Evolutionary conservation across 805 yeast genomes (phyloP), one percentile per base, ranked within the genome.

Genomic region (Schwanniomyces vanrijiae): DNA sequence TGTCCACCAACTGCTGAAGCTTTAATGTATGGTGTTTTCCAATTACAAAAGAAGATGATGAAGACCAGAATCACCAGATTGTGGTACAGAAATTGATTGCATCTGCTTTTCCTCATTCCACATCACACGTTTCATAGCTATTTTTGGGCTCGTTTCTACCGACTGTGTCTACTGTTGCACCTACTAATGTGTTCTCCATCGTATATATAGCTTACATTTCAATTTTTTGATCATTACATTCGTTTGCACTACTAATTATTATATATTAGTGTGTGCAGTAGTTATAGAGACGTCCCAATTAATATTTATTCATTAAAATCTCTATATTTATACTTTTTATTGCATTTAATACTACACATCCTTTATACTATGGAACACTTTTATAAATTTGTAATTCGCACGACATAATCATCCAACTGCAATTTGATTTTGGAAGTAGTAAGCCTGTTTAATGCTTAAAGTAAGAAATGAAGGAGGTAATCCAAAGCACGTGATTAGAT

Each of bases 1-100:
- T 88, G 96, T 70, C 96, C 96, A 22, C 96, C 96, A 31, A 86
- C 95, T 20, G 80, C 91, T 45, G 96, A 88, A 72, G 96, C 96
- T 2, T 82, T 88, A 68, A 81, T 88, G 90, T 88, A 88, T 65
- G 96, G 96, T 49, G 85, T 88, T 28, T 86, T 88, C 78, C 91
- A 86, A 72, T 76, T 88, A 58, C 96, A 89, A 69, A 86, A 86
- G 82, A 89, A 88, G 78, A 88, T 88, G 90, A 81, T 88, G 80
- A 80, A 80, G 64, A 84, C 86, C 52, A 83, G 85, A 67, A 81
- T 85, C 56, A 86, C 91, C 49, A 78, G 96, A 68, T 78, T 89
- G 78, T 88, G 95, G 96, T 88, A 88, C 76, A 81, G 95, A 72
- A 68, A 65, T 60, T 73, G 57, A 46, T 24, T 37, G 21, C 19